phyloP scores from a whole-genome alignment of 2,329 filamentous ascomycete genomes.

The Diplodia scrobiculata region DNA sequence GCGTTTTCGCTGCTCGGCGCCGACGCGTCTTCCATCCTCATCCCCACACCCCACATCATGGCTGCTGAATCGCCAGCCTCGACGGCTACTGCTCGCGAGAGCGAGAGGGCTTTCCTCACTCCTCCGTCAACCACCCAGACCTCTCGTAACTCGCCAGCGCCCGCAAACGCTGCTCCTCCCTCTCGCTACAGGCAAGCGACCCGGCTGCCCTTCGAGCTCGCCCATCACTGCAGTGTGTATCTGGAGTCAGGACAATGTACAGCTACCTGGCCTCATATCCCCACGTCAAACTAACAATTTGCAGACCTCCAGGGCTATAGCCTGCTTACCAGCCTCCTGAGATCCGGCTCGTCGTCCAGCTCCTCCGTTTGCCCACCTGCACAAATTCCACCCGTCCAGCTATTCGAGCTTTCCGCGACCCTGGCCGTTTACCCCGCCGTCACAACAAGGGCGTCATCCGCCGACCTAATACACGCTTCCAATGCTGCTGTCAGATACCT shows the following conservation, averaged over 20 bases:
- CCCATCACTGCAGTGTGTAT: conserved; percentile 44
- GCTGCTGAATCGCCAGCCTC: conserved; percentile 24
- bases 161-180: background rate
- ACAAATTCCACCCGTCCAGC: conserved; percentile 68
- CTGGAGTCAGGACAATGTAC: conserved; percentile 42
- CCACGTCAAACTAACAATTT: conserved; percentile 11
- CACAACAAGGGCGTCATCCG: conserved; percentile 69
- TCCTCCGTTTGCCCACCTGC: conserved; percentile 50
- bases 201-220: conserved; percentile 41
- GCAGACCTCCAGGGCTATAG: conserved; percentile 40
- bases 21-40: conserved; percentile 20
- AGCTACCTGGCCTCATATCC: background rate
- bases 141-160: background rate
- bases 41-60: conserved; percentile 13
- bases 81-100: conserved; percentile 18
- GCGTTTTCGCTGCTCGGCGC: conserved; percentile 10
- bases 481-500: conserved; percentile 71
- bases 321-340: conserved; percentile 43
- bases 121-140: conserved; percentile 14
- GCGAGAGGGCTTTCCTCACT: conserved; percentile 10
- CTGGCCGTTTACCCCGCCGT: conserved; percentile 78
- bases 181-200: conserved; percentile 37
- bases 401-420: conserved; percentile 76
- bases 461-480: conserved; percentile 64
- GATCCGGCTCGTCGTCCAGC: conserved; percentile 40